Evolutionary conservation across 371 early-diverging fungal genomes (phyloP), one percentile per base, ranked within the genome.

Genomic region (Mucor indicus): DNA sequence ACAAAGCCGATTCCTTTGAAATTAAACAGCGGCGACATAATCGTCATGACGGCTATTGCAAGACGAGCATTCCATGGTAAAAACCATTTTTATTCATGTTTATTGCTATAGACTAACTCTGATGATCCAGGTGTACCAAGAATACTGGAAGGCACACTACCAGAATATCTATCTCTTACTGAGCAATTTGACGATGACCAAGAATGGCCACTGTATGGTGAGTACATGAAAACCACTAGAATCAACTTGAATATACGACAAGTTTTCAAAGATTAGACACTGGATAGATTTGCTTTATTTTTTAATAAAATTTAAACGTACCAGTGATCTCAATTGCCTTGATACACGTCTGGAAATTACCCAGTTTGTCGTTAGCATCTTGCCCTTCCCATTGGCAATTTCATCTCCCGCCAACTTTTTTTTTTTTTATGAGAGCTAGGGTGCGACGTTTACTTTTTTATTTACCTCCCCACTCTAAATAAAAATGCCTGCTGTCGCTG

Each of bases 161-260:
- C 90, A 15, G 51, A 32, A 0, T 80, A 83, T 53, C 64, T 89
- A 30, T 31, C 53, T 38, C 43, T 62, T 2, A 42, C 56, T 11
- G 32, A 16, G 0, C 43, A 43, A 0, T 52, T 53, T 36, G 62
- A 52, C 0, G 62, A 55, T 3, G 71, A 72, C 6, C 55, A 50
- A 1, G 81, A 84, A 15, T 86, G 85, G 85, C 51, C 60, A 12
- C 42, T 77, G 11, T 82, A 74, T 67, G 79, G 72, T 3, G 67
- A 73, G 1, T 87, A 79, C 39, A 57, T 91, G 53, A 44, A 44
- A 2, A 75, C 73, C 12, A 62, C 85, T 2, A 65, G 92, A 12
- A 79, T 91, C 35, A 91, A 89, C 38, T 59, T 89, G 24, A 91
- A 91, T 51, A 77, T 91, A 31, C 78, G 89, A 15, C 89, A 89